Evolutionary conservation across 495 filamentous ascomycete genomes (phyloP).

Genomic region (Pseudomonodictys pantanalensis): DNA sequence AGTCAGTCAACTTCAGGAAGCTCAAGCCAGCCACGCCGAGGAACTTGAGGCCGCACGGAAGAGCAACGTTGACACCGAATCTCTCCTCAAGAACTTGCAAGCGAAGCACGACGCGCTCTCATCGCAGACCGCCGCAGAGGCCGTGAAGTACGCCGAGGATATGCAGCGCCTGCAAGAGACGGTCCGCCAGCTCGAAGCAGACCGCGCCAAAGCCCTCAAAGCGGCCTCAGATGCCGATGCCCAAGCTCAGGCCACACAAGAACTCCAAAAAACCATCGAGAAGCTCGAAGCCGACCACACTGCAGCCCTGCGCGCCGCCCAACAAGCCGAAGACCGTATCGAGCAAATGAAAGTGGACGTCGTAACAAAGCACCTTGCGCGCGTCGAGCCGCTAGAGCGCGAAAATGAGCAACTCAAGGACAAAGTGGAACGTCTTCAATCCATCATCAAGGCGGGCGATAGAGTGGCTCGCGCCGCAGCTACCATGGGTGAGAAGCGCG

Average conservation of each 20-base stretch:
- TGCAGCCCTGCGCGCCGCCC: neutral
- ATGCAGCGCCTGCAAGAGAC: too few species aligned
- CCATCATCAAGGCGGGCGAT: constrained; percentile 30
- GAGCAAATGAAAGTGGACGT: constrained; percentile 29
- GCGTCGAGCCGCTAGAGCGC: constrained; percentile 25
- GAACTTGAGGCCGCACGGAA: too few species aligned
- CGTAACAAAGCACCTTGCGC: constrained; percentile 27
- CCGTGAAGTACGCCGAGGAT: too few species aligned
- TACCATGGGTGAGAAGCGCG: constrained; percentile 21
- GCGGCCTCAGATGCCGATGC: constrained; percentile 1
- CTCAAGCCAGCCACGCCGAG: too few species aligned
- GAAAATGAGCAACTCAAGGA: constrained; percentile 20
- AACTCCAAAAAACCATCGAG: constrained; percentile 14
- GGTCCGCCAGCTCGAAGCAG: too few species aligned
- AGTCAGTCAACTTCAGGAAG: too few species aligned
- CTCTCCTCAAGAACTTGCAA: too few species aligned
- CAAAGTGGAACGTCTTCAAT: constrained; percentile 25
- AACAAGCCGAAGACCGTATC: constrained; percentile 20
- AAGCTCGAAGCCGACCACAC: constrained; percentile 12
- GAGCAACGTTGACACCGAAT: too few species aligned
- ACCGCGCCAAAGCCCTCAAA: too few species aligned
- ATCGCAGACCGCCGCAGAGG: too few species aligned
- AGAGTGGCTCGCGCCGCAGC: constrained; percentile 30
- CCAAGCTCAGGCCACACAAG: constrained; percentile 12
- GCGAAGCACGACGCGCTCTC: too few species aligned